phyloP scores from a whole-genome alignment of 352 stramenopile species.

The Nothophytophthora sp. region DNA sequence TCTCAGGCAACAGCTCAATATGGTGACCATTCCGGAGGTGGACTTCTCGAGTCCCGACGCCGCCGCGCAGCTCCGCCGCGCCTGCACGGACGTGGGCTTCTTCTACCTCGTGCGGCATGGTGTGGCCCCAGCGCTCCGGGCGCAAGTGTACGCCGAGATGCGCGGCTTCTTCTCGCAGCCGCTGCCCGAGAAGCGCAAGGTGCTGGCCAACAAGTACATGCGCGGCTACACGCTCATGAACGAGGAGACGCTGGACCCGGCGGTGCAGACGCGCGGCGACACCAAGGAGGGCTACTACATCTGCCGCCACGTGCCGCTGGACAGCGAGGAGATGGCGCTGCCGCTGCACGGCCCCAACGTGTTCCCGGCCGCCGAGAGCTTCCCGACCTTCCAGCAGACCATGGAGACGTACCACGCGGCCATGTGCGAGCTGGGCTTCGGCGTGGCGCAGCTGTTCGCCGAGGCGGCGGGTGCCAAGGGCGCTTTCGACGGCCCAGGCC shows the following conservation, averaged over 20 bases:
- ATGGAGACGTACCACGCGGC: constrained; percentile 53
- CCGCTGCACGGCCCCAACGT: constrained; percentile 69
- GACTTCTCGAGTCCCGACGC: constrained; percentile 47
- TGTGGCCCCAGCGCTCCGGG: constrained; percentile 32
- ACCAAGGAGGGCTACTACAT: constrained; percentile 84
- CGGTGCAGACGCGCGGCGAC: constrained; percentile 56
- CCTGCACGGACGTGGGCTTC: constrained; percentile 64
- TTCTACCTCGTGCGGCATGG: constrained; percentile 71
- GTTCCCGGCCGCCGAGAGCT: constrained; percentile 45
- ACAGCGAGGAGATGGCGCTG: constrained; percentile 57
- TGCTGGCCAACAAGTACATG: constrained; percentile 74
- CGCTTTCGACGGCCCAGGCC: constrained; percentile 43
- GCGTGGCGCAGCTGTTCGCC: constrained; percentile 59
- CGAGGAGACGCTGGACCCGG: constrained; percentile 71
- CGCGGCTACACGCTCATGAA: constrained; percentile 72
- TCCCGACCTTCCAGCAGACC: constrained; percentile 46
- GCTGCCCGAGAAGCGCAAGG: constrained; percentile 49
- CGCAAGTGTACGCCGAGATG: constrained; percentile 66
- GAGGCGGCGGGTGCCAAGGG: constrained; percentile 49
- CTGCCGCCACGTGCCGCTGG: constrained; percentile 57
- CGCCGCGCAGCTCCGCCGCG: constrained; percentile 44
- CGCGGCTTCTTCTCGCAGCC: constrained; percentile 54
- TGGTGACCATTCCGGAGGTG: constrained; percentile 55
- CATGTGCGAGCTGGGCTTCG: constrained; percentile 54
- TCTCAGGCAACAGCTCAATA: constrained; percentile 5